Percentiles rank a stretch among this genome's conserved stretches.
phyloP scores from a whole-genome alignment of 2,329 filamentous ascomycete species.

The Phialocephala sp. region DNA sequence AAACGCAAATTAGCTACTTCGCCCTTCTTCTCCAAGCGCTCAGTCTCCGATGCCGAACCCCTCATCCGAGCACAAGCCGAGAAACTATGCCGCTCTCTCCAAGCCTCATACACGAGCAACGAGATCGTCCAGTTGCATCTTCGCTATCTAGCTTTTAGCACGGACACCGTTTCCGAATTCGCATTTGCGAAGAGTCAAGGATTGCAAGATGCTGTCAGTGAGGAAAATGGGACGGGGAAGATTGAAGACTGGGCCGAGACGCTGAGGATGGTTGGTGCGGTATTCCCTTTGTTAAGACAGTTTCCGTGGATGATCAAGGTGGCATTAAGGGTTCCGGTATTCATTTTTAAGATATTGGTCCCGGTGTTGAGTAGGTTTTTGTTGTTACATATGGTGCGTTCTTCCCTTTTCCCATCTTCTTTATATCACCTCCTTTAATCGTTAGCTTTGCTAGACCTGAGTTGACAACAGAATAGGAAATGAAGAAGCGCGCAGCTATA shows the following conservation, averaged over 20 bases:
- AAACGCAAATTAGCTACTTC: conserved; percentile 28
- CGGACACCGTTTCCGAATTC: conserved; percentile 22
- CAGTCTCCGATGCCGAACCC: conserved; percentile 23
- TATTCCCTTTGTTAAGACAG: conserved; percentile 21
- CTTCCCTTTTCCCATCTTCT: too few species aligned
- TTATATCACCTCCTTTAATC: too few species aligned
- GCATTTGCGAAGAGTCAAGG: conserved; percentile 15
- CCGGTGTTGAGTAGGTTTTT: too few species aligned
- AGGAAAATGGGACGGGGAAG: background rate
- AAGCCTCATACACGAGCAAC: conserved; percentile 9
- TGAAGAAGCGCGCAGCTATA: too few species aligned
- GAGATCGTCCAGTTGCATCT: conserved; percentile 23
- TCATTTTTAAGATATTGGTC: too few species aligned
- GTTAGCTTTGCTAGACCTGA: too few species aligned
- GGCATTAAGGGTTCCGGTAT: too few species aligned
- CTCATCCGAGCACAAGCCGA: conserved; percentile 25
- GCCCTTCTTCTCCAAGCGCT: conserved; percentile 31
- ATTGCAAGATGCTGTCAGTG: conserved; percentile 17
- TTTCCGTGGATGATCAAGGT: conserved; percentile 9
- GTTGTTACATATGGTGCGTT: too few species aligned
- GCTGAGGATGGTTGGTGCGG: conserved; percentile 17
- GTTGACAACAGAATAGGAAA: too few species aligned
- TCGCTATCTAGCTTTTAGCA: conserved; percentile 21
- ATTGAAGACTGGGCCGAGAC: conserved; percentile 24
- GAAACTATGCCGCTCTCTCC: conserved; percentile 17